Base-by-base conservation (phyloP, 306 rosid genomes). In the Trifolium subterraneum region DNA sequence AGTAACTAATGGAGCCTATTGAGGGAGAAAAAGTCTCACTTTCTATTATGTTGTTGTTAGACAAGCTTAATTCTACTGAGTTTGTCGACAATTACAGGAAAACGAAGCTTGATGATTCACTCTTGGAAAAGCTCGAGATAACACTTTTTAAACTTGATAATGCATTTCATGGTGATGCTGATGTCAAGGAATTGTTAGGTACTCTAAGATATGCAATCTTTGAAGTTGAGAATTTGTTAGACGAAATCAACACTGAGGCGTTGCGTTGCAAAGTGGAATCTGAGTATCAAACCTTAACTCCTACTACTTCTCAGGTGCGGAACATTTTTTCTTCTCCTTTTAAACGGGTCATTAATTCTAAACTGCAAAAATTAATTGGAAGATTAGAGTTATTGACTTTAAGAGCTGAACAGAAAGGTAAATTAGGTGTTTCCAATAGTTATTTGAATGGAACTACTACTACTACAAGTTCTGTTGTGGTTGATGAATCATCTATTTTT, bases 401-500 rank as follows among this genome's bases (percentile, higher is more conserved):
- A 55, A 0, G 8, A 50, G 1, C 0, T 42, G 15, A 15, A 8
- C 45, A 10, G 13, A 29, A 29, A 29, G 54, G 1, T 15, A 4
- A 0, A 13, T 12, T 44, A 3, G 71, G 70, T 84, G 55, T 2
- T 69, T 25, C 39, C 38, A 44, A 27, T 27, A 5, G 4, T 27
- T 4, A 29, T 3, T 4, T 7, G 20, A 8, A 29, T 39, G n/a
- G n/a, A n/a, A n/a, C n/a, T n/a, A n/a, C n/a, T n/a, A n/a, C 3
- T 19, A 35, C 10, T 20, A 12, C 19, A 6, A 79, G 80, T 22
- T 82, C 78, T 18, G 61, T 79, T 14, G 61, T 82, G 72, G 70
- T 72, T 7, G 79, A 77, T 13, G 89, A 83, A 67, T 68, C 77
- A n/a, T 23, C 42, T 70, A 74, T 80, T 16, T 70, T 33, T 74